Evolutionary conservation across 208 protist genomes (phyloP), one percentile per base, ranked within the genome.

Genomic region (Acanthamoeba healyi): DNA sequence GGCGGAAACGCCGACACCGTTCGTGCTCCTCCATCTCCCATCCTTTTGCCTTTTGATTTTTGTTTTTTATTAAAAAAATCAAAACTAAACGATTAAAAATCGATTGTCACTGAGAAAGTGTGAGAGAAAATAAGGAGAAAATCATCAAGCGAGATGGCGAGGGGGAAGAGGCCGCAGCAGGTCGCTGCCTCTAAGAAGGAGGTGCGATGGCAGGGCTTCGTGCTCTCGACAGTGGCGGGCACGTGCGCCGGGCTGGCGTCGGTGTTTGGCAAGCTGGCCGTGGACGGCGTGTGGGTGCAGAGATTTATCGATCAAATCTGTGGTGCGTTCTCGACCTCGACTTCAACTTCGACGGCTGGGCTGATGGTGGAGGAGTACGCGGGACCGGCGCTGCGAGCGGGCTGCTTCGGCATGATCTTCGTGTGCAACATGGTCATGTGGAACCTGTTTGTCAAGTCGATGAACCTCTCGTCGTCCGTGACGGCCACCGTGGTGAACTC

Each of bases 1-100:
- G 86, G 93, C 29, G 95, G 95, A 38, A 95, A 96, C 36, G 95
- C 36, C 44, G 93, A 95, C 26, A 95, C 92, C 22, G 74, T 95
- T n/a, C 94, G 77, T 91, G 90, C 93, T 44, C 90, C 36, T 44
- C 46, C 89, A 34, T 51, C 65, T 22, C 70, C 65, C 49, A 58
- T 82, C 61, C 34, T 93, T 6, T 40, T 38, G 63, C 26, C 22
- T 91, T 92, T 88, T 88, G 26, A 63, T 63, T 61, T 38, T 38
- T 87, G 5, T 58, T 40, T 5, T 86, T 86, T 54, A 12, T 86
- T 54, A 54, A 54, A 54, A 22, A 1, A 22, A 54, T 24, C 0
- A 24, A 12, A 54, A 54, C 0, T 19, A 49, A 12, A n/a, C 14
- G 22, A 51, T 46, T 58, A 10, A 46, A 79, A 46, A 5, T 29